Evolutionary conservation across 306 rosid genomes (phyloP), one percentile per base, ranked within the genome.

Genomic region (Amphicarpaea edgeworthii): DNA sequence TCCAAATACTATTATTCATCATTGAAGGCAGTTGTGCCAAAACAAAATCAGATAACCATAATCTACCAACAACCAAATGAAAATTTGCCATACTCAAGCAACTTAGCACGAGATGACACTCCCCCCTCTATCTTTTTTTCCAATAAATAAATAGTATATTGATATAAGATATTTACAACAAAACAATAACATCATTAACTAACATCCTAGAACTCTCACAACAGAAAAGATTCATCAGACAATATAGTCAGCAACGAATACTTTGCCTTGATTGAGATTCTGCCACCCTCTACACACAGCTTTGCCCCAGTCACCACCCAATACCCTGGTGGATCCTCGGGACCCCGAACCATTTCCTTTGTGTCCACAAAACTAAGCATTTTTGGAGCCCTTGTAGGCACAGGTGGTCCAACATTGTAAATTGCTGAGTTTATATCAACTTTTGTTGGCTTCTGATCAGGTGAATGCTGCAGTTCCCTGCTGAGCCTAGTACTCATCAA

Each of bases 241-340:
- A 86, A 70, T 59, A 94, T 87, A 64, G 93, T 92, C 83, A 94
- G 83, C 87, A 94, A 86, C 0, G 98, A 85, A 82, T 83, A 94
- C 79, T 94, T 94, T 26, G 85, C 97, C 68, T 81, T 91, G 80
- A 94, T 79, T 15, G 93, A 87, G 74, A 94, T 90, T 72, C 85
- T 80, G 42, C 93, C 88, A 75, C 81, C 88, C 32, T 85, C 94
- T 20, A 88, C 90, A 37, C 89, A 79, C 0, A 94, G 88, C 87
- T 79, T 94, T 50, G 97, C 97, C 32, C 98, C 98, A 0, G 96
- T 88, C 73, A 94, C 91, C 80, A 94, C 90, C 98, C 98, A 94
- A 80, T 94, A 90, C 40, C 98, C 98, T 6, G 97, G 98, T 32
- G 74, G 61, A 66, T 90, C 88, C 84, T 87, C 93, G 0, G 98